Evolutionary conservation across 768 basidiomycete genomes (phyloP).

Genomic region (Mycena galericulata): DNA sequence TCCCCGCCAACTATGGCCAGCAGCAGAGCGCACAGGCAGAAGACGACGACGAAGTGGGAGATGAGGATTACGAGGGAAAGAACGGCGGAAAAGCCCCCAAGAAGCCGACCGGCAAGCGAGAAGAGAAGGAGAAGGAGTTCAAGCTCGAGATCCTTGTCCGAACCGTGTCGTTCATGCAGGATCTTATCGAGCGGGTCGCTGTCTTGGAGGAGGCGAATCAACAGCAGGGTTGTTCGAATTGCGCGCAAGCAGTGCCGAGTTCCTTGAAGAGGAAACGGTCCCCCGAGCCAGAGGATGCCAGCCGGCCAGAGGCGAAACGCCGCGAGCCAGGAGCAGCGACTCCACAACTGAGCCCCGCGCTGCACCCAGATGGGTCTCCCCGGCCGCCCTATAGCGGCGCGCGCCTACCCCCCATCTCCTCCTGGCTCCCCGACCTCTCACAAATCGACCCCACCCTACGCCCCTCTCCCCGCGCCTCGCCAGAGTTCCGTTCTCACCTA

Average conservation of each 20-base stretch:
- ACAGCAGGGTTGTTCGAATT: conserved; percentile 40
- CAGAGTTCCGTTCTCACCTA: conserved; percentile 48
- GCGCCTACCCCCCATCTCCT: conserved; percentile 75
- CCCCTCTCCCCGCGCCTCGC: conserved; percentile 29
- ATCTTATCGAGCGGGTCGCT: conserved; percentile 68
- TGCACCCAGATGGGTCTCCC: conserved; percentile 19
- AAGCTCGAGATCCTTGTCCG: conserved; percentile 91
- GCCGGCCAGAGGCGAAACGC: conserved; percentile 10
- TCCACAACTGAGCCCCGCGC: conserved; percentile 15
- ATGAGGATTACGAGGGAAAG: conserved; percentile 45
- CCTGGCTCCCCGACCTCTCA: conserved; percentile 64
- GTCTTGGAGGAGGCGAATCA: conserved; percentile 51
- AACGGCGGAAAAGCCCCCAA: conserved; percentile 36
- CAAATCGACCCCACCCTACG: conserved; percentile 47
- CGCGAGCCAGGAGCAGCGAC: conserved; percentile 10
- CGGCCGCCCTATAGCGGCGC: conserved; percentile 37
- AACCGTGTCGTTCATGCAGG: conserved; percentile 83
- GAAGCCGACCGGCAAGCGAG: conserved; percentile 57
- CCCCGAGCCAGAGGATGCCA: conserved; percentile 6
- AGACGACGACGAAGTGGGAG: conserved; percentile 52
- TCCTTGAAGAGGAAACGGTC: conserved; percentile 35
- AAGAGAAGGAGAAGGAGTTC: conserved; percentile 85
- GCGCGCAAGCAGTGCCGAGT: conserved; percentile 22
- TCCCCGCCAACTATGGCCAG: conserved; percentile 68
- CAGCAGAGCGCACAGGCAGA: conserved; percentile 35